phyloP scores from a whole-genome alignment of 1,284 basidiomycete genomes.

The Sporisorium graminicola region DNA sequence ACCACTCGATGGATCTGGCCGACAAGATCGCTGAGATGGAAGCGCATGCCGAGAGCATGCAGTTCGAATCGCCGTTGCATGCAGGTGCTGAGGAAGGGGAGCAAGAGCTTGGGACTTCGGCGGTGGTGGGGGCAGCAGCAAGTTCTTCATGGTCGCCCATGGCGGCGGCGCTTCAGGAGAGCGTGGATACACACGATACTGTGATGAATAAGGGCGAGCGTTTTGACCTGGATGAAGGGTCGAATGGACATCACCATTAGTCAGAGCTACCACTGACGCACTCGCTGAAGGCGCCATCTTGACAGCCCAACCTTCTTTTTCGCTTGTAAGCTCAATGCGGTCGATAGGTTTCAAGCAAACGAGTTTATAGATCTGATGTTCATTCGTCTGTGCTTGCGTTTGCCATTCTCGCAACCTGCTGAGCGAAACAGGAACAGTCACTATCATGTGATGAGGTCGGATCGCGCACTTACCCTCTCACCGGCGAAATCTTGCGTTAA shows the following conservation, averaged over 20 bases:
- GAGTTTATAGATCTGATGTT: background rate
- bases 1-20: slow-evolving; percentile 44
- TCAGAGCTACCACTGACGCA: background rate
- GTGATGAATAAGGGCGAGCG: slow-evolving; percentile 3
- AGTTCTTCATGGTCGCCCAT: slow-evolving; percentile 31
- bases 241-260: background rate
- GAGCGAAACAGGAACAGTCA: too few species aligned
- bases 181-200: slow-evolving; percentile 27
- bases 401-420: too few species aligned
- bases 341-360: background rate
- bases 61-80: slow-evolving; percentile 35
- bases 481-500: too few species aligned
- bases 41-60: slow-evolving; percentile 52
- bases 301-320: background rate
- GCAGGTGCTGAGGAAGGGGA: slow-evolving; percentile 6
- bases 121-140: background rate
- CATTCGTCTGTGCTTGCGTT: too few species aligned
- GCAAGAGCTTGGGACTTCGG: too few species aligned
- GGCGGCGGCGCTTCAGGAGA: slow-evolving; percentile 20
- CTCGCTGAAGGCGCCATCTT: background rate
- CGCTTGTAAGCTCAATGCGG: background rate
- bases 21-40: slow-evolving; percentile 60
- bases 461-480: too few species aligned
- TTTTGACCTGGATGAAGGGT: slow-evolving; percentile 15
- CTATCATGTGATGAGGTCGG: too few species aligned